Evolutionary conservation across 139 green algal genomes (phyloP), one percentile per base, ranked within the genome.

Genomic region (Chlamydomonas asymmetrica): DNA sequence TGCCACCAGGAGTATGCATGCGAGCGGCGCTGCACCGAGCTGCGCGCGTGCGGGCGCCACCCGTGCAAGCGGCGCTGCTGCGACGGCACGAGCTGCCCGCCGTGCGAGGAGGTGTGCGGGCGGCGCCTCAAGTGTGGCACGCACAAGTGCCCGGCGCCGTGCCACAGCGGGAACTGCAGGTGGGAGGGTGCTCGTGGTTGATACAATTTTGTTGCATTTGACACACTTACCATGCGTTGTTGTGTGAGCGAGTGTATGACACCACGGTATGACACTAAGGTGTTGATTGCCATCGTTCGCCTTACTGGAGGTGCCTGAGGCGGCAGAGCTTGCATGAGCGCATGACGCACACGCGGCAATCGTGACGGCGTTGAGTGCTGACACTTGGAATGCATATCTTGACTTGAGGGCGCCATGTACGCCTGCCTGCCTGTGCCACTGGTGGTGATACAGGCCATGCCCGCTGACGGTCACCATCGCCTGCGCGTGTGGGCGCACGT

Each of bases 61-160:
- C 71, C 76, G 5, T 97, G 93, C 85, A 92, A 91, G 74, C 84
- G 88, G 0, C 92, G 92, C 75, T 97, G 93, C 89, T 97, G 93
- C 78, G 83, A 91, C 41, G 93, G 92, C 45, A 67, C 82, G 37
- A 73, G 59, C 76, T 96, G 91, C 80, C 91, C 90, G 4, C 89
- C 92, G 34, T 97, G 93, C 77, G 85, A 97, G 56, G 88, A 97
- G 79, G 78, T 88, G 29, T 97, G 93, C 71, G 84, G 82, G 13
- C 73, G 81, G 18, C 79, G 83, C 76, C 81, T 97, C 57, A 79
- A 81, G 37, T 97, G 92, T 62, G 82, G 92, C 48, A 96, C 95
- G 82, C 92, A 97, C 88, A 87, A 85, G 56, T 95, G 89, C 79
- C 88, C 84, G 3, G 84, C 89, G 27, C 80, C 90, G 16, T 96